phyloP scores from a whole-genome alignment of 129 eudicot species.

The Cynara cardunculus region DNA sequence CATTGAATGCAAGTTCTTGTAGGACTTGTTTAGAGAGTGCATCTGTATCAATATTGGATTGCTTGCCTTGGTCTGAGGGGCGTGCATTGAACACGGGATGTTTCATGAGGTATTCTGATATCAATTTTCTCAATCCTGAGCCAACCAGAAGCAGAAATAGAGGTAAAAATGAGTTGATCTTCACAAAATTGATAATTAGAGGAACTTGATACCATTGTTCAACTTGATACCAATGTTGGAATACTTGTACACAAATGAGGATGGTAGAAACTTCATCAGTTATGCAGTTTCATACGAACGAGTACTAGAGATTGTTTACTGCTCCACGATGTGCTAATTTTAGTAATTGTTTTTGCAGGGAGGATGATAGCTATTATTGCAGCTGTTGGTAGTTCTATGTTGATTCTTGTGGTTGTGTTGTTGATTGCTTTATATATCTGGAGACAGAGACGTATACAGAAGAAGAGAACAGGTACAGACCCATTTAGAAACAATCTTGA shows the following conservation, averaged over 20 bases:
- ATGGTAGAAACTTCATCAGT: neutral
- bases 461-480: conserved; percentile 63
- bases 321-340: neutral
- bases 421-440: conserved; percentile 46
- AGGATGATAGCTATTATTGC: conserved; percentile 38
- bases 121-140: conserved; percentile 57
- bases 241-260: neutral
- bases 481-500: neutral
- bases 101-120: conserved; percentile 78
- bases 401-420: conserved; percentile 48
- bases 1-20: conserved; percentile 55
- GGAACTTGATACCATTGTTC: neutral
- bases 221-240: neutral
- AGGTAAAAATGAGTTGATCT: conserved; percentile 34
- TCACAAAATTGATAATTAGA: neutral
- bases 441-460: conserved; percentile 47
- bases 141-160: conserved; percentile 39
- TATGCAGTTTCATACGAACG: neutral
- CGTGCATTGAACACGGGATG: conserved; percentile 70
- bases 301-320: neutral
- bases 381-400: conserved; percentile 49
- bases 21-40: conserved; percentile 56
- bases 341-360: conserved; percentile 43
- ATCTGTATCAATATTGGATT: conserved; percentile 37
- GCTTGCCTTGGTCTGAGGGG: conserved; percentile 76